Base-by-base conservation (phyloP, 202 grass and related monocot genomes). In the Elaeis oleifera region DNA sequence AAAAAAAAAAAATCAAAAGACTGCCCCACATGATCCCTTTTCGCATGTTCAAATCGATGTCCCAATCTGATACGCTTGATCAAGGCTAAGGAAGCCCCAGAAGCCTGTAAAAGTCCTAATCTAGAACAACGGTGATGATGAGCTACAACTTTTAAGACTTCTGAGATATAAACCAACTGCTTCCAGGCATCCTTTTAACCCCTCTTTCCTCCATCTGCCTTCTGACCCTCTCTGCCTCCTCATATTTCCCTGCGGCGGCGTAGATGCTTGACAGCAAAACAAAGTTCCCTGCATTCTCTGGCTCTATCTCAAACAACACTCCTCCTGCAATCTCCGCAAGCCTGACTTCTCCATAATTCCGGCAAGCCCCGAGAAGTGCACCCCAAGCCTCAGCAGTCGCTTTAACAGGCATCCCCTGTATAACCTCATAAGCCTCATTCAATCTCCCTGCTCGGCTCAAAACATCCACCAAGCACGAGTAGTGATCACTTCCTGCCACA, bases 331-430 rank as follows among this genome's bases (percentile, higher is more conserved):
- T 22, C 54, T 90, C 82, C 32, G 87, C 87, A 20, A 86, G 63
- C 18, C 27, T 49, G 53, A 83, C 82, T 17, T 85, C 76, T 56
- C 79, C 82, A 49, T 80, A 77, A 66, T 76, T 90, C 36, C 87
- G 79, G 62, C 82, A 90, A 69, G 76, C 82, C 48, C 65, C 87
- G 3, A 90, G 87, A 82, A 90, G 82, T 56, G 87, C 82, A 19
- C 79, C 79, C 87, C 87, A 90, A 32, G 87, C 87, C 57, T 90
- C 86, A 0, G 36, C 65, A 5, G 79, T 85, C 29, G 78, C 87
- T 53, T 73, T 80, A 18, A 80, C 61, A 0, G 87, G 82, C 82
- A 90, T 86, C 3, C 76, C 79, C n/a, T 1, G 66, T 63, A 86
- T 83, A 21, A 90, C 57, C n/a, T 85, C 58, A 5, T 80, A 83